phyloP scores from a whole-genome alignment of 169 alveolate species.

The Blepharisma undulans region DNA sequence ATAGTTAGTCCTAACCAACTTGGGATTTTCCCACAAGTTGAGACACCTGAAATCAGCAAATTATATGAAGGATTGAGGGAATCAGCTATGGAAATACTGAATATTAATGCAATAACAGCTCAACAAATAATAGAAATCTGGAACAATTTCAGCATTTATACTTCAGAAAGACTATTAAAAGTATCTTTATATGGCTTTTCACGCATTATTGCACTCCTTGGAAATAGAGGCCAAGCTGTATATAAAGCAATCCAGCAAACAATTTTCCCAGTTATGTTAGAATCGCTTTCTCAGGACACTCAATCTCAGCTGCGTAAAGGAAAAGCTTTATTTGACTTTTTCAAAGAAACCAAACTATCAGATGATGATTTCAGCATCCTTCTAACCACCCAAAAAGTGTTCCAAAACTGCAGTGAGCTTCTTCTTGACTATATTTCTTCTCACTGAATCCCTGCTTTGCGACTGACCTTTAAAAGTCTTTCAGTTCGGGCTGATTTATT shows the following conservation, averaged over 20 bases:
- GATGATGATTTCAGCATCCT: neutral
- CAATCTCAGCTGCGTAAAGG: neutral
- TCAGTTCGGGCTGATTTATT: neutral
- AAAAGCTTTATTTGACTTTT: neutral
- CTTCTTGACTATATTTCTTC: neutral
- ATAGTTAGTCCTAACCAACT: neutral
- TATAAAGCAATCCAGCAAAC: neutral
- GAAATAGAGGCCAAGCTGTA: neutral
- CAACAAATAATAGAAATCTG: neutral
- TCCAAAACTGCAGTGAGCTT: neutral
- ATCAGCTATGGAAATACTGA: neutral
- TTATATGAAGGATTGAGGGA: neutral
- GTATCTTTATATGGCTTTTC: neutral
- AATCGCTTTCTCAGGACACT: neutral
- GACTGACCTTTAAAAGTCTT: neutral
- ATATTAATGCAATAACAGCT: neutral
- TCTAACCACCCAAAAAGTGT: neutral
- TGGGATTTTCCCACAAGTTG: conserved; percentile 10
- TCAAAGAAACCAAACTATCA: neutral
- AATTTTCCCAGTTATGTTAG: neutral
- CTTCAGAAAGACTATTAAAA: neutral
- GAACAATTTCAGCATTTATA: neutral
- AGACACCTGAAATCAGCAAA: neutral
- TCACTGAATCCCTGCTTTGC: too few relatives aligned
- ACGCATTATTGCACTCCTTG: neutral